Evolutionary conservation across 2,329 filamentous ascomycete genomes (phyloP).

Genomic region (Saccharata proteae): DNA sequence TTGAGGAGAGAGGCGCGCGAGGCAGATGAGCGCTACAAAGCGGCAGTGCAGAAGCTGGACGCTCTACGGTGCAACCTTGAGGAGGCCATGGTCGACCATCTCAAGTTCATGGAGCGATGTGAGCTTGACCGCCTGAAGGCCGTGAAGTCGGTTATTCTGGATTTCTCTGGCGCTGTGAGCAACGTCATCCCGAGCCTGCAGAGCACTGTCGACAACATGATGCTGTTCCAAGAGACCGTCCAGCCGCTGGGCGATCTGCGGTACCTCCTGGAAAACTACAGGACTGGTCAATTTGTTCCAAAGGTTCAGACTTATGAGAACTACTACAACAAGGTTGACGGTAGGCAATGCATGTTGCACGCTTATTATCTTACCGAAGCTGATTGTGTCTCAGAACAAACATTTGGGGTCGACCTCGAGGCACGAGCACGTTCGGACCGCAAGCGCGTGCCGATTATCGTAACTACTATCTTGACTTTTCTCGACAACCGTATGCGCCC

Average conservation of each 20-base stretch:
- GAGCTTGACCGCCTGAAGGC: constrained; percentile 93
- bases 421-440: constrained; percentile 83
- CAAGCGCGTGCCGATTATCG: constrained; percentile 84
- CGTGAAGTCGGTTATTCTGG: constrained; percentile 93
- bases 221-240: constrained; percentile 98
- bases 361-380: neutral
- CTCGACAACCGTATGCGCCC: constrained; percentile 59
- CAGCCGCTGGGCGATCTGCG: constrained; percentile 81
- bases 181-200: constrained; percentile 96
- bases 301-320: constrained; percentile 93
- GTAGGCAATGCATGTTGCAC: constrained; percentile 24
- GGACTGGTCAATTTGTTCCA: constrained; percentile 83
- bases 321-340: constrained; percentile 94
- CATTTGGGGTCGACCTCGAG: constrained; percentile 96
- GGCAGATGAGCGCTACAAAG: constrained; percentile 88
- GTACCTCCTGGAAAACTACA: constrained; percentile 93
- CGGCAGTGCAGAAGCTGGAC: constrained; percentile 73
- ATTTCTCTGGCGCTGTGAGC: constrained; percentile 94
- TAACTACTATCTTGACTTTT: constrained; percentile 89
- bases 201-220: constrained; percentile 95
- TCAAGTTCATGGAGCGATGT: constrained; percentile 94
- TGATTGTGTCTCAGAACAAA: constrained; percentile 53
- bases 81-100: constrained; percentile 82
- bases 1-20: constrained; percentile 81
- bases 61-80: constrained; percentile 88